phyloP scores from a whole-genome alignment of 345 rosid genomes.

The Citrus unshiu region DNA sequence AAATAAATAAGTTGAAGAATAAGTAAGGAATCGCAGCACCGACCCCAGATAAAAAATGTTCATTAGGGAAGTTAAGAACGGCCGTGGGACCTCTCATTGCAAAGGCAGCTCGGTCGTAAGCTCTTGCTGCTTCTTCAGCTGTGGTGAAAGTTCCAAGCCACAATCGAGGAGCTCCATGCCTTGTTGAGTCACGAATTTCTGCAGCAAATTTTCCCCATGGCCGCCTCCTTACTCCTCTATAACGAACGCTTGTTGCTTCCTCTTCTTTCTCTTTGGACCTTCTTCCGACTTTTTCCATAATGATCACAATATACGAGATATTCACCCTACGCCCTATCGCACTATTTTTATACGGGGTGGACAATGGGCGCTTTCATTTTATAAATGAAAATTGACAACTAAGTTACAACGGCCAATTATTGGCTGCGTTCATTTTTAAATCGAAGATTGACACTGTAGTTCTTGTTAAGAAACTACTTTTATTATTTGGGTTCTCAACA shows the following conservation, averaged over 20 bases:
- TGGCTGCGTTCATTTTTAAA: too few relatives aligned
- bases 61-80: constrained; percentile 68
- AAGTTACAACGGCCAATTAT: too few relatives aligned
- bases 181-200: constrained; percentile 76
- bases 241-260: constrained; percentile 27
- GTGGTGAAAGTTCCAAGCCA: constrained; percentile 88
- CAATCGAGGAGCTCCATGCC: constrained; percentile 54
- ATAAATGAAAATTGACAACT: too few relatives aligned
- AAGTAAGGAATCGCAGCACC: background rate
- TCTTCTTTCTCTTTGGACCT: constrained; percentile 22
- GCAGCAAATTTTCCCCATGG: constrained; percentile 91
- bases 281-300: constrained; percentile 17
- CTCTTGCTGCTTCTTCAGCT: constrained; percentile 74
- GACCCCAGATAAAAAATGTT: constrained; percentile 32
- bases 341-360: constrained; percentile 6
- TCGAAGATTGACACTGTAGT: too few relatives aligned
- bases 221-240: constrained; percentile 60
- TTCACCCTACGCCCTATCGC: background rate
- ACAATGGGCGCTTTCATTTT: background rate
- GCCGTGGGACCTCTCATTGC: constrained; percentile 65
- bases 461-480: too few relatives aligned
- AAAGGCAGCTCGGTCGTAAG: constrained; percentile 77
- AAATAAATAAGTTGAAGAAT: constrained; percentile 1
- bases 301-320: background rate
- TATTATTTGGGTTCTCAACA: too few relatives aligned